Percentiles rank a stretch among this genome's conserved stretches.
phyloP scores from a whole-genome alignment of 768 basidiomycete species.

The Russula earlei region DNA sequence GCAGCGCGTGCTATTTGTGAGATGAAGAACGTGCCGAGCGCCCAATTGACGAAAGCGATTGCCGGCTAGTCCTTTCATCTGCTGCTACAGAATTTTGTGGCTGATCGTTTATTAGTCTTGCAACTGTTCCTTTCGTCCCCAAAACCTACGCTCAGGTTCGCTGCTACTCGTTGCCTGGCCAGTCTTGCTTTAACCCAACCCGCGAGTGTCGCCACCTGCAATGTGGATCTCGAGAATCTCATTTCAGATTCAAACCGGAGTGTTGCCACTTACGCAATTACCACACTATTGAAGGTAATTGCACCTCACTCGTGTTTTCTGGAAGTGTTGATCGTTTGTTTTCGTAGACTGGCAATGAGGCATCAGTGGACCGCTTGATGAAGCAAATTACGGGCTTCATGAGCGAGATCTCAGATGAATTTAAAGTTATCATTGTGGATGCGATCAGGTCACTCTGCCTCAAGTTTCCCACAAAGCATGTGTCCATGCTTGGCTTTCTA shows the following conservation, averaged over 20 bases:
- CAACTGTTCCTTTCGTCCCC: constrained; percentile 95
- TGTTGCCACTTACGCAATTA: constrained; percentile 97
- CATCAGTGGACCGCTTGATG: constrained; percentile 96
- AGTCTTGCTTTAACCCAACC: constrained; percentile 83
- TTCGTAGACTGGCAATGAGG: constrained; percentile 89
- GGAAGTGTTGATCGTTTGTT: constrained; percentile 13
- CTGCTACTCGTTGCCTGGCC: constrained; percentile 92
- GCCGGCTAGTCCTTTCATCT: constrained; percentile 47
- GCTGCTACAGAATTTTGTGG: not conserved
- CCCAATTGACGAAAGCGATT: constrained; percentile 80
- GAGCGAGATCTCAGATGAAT: constrained; percentile 98
- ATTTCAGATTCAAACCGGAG: constrained; percentile 94
- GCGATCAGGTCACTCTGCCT: constrained; percentile 97
- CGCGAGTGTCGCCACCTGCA: constrained; percentile 79
- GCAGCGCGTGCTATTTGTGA: constrained; percentile 97
- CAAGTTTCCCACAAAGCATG: constrained; percentile 97
- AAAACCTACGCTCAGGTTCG: constrained; percentile 92
- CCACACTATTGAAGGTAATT: constrained; percentile 86
- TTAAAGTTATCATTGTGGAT: constrained; percentile 99
- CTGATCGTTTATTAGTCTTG: constrained; percentile 47
- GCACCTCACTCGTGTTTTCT: not conserved
- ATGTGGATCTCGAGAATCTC: constrained; percentile 92
- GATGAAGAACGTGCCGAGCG: constrained; percentile 72
- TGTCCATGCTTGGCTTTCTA: constrained; percentile 93
- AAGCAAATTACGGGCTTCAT: constrained; percentile 99